Percentiles rank a stretch among this genome's conserved stretches.
Conservation (phyloP, 305 asterid species). For the Fraxinus greggii region DNA sequence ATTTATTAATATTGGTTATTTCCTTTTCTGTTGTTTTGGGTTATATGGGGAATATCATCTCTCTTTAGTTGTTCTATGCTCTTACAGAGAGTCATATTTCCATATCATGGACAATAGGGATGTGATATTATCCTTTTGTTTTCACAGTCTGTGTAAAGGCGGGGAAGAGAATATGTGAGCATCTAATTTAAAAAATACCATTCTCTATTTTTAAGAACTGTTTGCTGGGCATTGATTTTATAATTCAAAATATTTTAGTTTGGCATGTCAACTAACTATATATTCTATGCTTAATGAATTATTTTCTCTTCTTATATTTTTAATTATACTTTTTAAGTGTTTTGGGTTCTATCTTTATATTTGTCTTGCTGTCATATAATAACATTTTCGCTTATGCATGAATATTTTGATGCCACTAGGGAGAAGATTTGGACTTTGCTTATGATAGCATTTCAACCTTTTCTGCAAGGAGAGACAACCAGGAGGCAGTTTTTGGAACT, state of each 20-base stretch:
- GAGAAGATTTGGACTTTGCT: slow-evolving; percentile 97
- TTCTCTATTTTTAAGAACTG: background rate
- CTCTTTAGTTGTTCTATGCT: background rate
- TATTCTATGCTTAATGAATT: background rate
- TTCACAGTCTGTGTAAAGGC: background rate
- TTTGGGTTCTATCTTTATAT: background rate
- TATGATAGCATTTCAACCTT: slow-evolving; percentile 97
- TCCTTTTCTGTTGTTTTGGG: background rate
- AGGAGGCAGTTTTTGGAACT: slow-evolving; percentile 96
- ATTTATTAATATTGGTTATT: slow-evolving; percentile 3
- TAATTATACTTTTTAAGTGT: background rate
- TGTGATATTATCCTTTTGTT: slow-evolving; percentile 6
- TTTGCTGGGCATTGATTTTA: background rate
- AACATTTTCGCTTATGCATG: slow-evolving; percentile 8
- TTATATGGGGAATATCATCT: background rate
- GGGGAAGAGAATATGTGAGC: background rate
- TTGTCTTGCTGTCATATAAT: background rate
- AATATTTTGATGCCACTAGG: slow-evolving; percentile 46
- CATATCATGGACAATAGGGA: background rate
- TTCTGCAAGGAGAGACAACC: slow-evolving; percentile 92
- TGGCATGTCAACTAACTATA: background rate
- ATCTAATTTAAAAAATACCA: slow-evolving; percentile 4
- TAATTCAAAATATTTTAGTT: slow-evolving; percentile 13
- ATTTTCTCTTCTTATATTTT: slow-evolving; percentile 8
- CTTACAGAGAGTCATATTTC: background rate